A percentile compares a stretch with the other conserved stretches of the same genome.
Conservation (phyloP, 208 protist genomes). For the Porcisia deanei region DNA sequence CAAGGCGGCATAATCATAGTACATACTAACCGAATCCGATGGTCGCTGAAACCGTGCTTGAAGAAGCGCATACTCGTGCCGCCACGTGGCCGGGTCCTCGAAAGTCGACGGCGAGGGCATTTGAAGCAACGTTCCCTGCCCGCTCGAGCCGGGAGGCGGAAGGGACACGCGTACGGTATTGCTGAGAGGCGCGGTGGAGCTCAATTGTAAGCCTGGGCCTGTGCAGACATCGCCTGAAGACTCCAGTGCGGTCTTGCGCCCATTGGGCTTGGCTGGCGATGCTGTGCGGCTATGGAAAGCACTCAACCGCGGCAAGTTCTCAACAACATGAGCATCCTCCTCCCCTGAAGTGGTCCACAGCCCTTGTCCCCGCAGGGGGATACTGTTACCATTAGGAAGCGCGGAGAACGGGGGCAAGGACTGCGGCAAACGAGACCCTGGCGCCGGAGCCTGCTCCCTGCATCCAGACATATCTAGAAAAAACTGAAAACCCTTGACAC, state of each 20-base stretch:
- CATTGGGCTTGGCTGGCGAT: constrained; percentile 10
- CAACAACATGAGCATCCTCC: constrained; percentile 11
- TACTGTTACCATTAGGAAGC: not conserved
- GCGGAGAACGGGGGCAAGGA: not conserved
- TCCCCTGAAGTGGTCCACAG: constrained; percentile 8
- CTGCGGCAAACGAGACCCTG: not conserved
- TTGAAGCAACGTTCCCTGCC: not conserved
- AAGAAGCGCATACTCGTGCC: constrained; percentile 37
- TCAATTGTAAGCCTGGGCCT: not conserved
- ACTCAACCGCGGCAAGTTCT: constrained; percentile 11
- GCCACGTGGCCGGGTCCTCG: constrained; percentile 45
- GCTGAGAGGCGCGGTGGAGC: not conserved
- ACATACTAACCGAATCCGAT: constrained; percentile 47
- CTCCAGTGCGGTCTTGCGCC: constrained; percentile 1
- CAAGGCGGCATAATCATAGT: constrained; percentile 37
- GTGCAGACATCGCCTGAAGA: constrained; percentile 1
- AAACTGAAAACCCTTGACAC: not conserved
- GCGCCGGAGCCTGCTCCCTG: not conserved
- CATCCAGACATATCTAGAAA: not conserved
- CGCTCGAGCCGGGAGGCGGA: not conserved
- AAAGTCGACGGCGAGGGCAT: constrained; percentile 35
- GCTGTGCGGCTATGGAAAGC: constrained; percentile 13
- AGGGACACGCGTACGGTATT: not conserved
- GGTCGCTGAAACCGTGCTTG: constrained; percentile 22
- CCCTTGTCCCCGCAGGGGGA: constrained; percentile 6